Evolutionary conservation across 768 basidiomycete species (phyloP).

Genomic region (Baorangia bicolor): DNA sequence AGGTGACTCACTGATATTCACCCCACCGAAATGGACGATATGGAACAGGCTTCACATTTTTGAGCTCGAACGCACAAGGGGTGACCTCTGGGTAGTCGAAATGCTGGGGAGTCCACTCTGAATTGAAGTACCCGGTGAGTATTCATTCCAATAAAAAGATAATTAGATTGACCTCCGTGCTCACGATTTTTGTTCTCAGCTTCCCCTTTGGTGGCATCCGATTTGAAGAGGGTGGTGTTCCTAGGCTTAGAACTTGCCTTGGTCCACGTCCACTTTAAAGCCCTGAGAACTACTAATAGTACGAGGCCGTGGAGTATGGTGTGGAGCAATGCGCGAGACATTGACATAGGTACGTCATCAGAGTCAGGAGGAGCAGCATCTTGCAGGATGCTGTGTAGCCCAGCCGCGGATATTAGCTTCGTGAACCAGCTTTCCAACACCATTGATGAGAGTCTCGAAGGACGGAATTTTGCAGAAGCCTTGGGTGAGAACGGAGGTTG

Average conservation of each 20-base stretch:
- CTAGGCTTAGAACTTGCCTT: background rate
- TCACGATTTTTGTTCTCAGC: constrained; percentile 22
- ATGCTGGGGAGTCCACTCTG: constrained; percentile 53
- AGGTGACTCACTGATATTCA: constrained; percentile 53
- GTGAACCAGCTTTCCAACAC: constrained; percentile 2
- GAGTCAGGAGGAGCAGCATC: constrained; percentile 11
- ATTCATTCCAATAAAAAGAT: background rate
- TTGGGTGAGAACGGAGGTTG: background rate
- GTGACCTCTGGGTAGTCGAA: constrained; percentile 54
- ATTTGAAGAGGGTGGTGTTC: background rate
- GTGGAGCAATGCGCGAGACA: constrained; percentile 15
- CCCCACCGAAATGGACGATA: constrained; percentile 67
- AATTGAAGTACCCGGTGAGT: background rate
- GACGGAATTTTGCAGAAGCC: background rate
- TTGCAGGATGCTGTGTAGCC: background rate
- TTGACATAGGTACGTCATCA: constrained; percentile 22
- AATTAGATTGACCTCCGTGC: constrained; percentile 20
- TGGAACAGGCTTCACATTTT: constrained; percentile 51
- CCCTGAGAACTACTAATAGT: constrained; percentile 3
- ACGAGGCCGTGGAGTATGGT: constrained; percentile 14
- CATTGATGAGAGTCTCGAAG: constrained; percentile 4
- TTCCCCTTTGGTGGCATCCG: constrained; percentile 1
- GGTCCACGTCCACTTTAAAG: constrained; percentile 16
- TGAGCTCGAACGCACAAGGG: constrained; percentile 38
- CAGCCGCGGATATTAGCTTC: constrained; percentile 10